Evolutionary conservation across 768 basidiomycete species (phyloP).

Genomic region (Rhodocollybia butyracea): DNA sequence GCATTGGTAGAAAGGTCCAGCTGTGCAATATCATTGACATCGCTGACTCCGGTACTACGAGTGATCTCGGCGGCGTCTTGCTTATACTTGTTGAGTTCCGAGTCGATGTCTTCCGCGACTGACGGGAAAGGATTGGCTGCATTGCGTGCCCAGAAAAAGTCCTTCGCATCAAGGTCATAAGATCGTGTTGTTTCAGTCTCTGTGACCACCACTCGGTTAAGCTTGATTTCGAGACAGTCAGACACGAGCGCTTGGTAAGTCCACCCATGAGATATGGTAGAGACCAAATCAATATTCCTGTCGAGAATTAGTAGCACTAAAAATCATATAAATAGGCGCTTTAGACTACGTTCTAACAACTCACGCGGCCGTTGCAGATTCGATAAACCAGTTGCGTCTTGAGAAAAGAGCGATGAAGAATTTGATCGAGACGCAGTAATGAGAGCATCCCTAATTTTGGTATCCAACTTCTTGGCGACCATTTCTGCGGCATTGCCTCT

Average conservation of each 20-base stretch:
- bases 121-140: slow-evolving; percentile 96
- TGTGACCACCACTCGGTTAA: slow-evolving; percentile 89
- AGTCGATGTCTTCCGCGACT: slow-evolving; percentile 95
- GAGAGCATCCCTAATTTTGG: slow-evolving; percentile 84
- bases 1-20: slow-evolving; percentile 96
- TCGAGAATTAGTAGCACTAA: slow-evolving; percentile 93
- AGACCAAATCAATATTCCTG: slow-evolving; percentile 90
- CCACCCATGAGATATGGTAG: slow-evolving; percentile 96
- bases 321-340: slow-evolving; percentile 9
- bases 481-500: slow-evolving; percentile 97
- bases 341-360: slow-evolving; percentile 20
- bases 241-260: slow-evolving; percentile 98
- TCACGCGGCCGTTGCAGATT: slow-evolving; percentile 85
- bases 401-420: slow-evolving; percentile 64
- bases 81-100: slow-evolving; percentile 89
- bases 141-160: slow-evolving; percentile 99
- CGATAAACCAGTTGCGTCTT: slow-evolving; percentile 79
- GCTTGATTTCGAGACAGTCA: slow-evolving; percentile 94
- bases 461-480: slow-evolving; percentile 96
- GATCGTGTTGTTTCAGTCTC: slow-evolving; percentile 67
- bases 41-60: slow-evolving; percentile 91
- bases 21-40: slow-evolving; percentile 92
- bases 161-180: slow-evolving; percentile 96
- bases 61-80: slow-evolving; percentile 97
- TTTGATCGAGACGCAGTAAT: slow-evolving; percentile 66